These are phyloP conservation scores for Hebeloma cylindrosporum DNA, from an alignment of 768 basidiomycete species.

Conservation along the genomic window DNA sequence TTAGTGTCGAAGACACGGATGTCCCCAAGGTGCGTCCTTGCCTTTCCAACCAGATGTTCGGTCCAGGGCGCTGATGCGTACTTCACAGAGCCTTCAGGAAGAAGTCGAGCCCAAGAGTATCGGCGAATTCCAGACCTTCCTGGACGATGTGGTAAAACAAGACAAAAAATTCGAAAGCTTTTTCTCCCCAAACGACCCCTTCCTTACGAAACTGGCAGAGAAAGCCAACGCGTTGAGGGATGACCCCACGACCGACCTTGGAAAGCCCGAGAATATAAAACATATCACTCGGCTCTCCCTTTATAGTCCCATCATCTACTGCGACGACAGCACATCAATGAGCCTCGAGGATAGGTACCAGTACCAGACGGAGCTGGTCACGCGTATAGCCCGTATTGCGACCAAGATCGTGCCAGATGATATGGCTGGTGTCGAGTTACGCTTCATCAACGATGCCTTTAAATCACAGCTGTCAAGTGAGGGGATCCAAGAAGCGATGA, in stretches of 20 bases:
- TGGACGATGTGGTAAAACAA: conserved; percentile 13
- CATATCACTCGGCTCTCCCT: conserved; percentile 23
- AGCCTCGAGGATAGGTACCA: conserved; percentile 12
- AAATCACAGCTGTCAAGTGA: neutral
- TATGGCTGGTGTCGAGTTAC: conserved; percentile 18
- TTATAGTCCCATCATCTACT: conserved; percentile 17
- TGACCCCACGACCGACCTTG: conserved; percentile 11
- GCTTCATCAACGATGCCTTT: conserved; percentile 25
- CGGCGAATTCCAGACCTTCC: conserved; percentile 10
- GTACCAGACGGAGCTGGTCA: conserved; percentile 12
- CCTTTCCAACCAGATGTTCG: conserved; percentile 1
- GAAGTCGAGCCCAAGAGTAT: conserved; percentile 12
- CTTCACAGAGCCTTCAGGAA: conserved; percentile 8
- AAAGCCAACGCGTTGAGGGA: conserved; percentile 12
- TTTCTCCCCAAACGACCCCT: conserved; percentile 12
- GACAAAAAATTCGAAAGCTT: conserved; percentile 12
- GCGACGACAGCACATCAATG: conserved; percentile 27
- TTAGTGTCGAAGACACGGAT: conserved; percentile 8
- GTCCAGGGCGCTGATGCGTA: neutral
- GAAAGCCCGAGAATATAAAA: conserved; percentile 20
- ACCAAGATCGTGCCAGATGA: conserved; percentile 27
- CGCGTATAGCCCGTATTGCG: conserved; percentile 18
- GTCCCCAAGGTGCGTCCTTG: conserved; percentile 18
- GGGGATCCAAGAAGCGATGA: conserved; percentile 2
- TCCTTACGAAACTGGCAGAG: conserved; percentile 14